Conservation (phyloP, 2,329 filamentous ascomycete genomes). For the Ploettnerulaceae sp. region DNA sequence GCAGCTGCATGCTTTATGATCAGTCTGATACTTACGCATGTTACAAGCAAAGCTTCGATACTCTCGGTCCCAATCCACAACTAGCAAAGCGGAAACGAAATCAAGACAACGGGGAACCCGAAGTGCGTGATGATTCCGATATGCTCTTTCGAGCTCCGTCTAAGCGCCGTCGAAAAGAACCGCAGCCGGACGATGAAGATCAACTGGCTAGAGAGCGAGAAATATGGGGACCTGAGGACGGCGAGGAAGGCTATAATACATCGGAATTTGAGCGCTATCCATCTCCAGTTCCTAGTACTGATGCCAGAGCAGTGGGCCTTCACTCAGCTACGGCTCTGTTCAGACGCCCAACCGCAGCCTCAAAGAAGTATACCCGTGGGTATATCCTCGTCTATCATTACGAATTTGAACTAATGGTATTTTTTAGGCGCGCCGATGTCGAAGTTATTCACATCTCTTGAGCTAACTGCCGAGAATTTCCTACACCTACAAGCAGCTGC, state of each 20-base stretch:
- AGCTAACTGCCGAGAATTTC: constrained; percentile 29
- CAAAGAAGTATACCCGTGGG: constrained; percentile 31
- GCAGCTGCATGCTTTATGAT: constrained; percentile 2
- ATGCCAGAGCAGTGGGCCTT: constrained; percentile 29
- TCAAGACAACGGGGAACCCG: neutral
- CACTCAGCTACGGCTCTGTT: constrained; percentile 31
- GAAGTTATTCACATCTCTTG: constrained; percentile 28
- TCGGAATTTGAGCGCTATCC: constrained; percentile 8
- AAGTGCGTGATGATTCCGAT: neutral
- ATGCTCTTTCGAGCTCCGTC: neutral
- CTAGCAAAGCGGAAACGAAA: constrained; percentile 9
- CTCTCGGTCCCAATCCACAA: neutral
- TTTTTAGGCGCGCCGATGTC: constrained; percentile 30
- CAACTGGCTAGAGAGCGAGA: constrained; percentile 26
- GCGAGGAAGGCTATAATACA: constrained; percentile 17
- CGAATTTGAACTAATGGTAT: constrained; percentile 5
- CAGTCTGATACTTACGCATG: constrained; percentile 1
- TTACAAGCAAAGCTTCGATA: constrained; percentile 5
- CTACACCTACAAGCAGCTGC: constrained; percentile 31
- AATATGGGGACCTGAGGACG: constrained; percentile 29
- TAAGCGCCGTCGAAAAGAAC: constrained; percentile 14
- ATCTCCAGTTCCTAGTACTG: constrained; percentile 14
- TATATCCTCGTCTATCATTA: neutral
- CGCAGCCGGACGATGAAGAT: constrained; percentile 12
- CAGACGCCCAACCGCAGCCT: constrained; percentile 26